Evolutionary conservation across 2,329 filamentous ascomycete genomes (phyloP).

Genomic region (Alternaria solani): DNA sequence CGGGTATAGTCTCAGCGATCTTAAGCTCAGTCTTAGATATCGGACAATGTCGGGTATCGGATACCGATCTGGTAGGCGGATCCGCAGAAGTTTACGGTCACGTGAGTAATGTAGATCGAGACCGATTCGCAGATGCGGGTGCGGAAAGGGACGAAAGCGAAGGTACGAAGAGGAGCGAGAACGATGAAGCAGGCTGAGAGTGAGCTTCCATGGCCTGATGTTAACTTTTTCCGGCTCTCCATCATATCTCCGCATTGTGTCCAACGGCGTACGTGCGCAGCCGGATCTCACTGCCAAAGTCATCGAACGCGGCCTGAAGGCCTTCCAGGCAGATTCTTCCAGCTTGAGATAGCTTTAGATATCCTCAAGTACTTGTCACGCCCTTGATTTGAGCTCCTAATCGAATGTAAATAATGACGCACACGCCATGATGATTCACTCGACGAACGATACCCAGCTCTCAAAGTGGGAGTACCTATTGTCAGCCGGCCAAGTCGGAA

Average conservation of each 20-base stretch:
- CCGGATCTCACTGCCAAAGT: neutral
- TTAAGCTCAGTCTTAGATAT: no score
- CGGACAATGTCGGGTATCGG: neutral
- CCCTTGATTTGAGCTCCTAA: no score
- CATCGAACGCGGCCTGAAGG: neutral
- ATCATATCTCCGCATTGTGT: constrained; percentile 13
- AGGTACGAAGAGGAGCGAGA: neutral
- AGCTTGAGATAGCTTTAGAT: neutral
- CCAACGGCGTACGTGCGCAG: neutral
- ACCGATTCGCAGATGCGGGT: neutral
- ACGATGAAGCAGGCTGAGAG: neutral
- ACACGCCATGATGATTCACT: neutral
- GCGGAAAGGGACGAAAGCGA: neutral
- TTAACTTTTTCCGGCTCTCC: constrained; percentile 18
- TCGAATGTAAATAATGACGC: neutral
- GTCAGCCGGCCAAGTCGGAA: neutral
- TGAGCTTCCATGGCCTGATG: neutral
- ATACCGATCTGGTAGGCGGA: neutral
- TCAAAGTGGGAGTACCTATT: no score
- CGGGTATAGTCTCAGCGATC: no score
- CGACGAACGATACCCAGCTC: neutral
- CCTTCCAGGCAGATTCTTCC: accelerated
- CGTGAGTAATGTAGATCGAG: constrained; percentile 1
- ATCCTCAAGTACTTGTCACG: neutral
- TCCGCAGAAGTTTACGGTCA: constrained; percentile 3